Evolutionary conservation across 2,329 filamentous ascomycete genomes (phyloP), one percentile per base, ranked within the genome.

Genomic region (Zalaria obscura): DNA sequence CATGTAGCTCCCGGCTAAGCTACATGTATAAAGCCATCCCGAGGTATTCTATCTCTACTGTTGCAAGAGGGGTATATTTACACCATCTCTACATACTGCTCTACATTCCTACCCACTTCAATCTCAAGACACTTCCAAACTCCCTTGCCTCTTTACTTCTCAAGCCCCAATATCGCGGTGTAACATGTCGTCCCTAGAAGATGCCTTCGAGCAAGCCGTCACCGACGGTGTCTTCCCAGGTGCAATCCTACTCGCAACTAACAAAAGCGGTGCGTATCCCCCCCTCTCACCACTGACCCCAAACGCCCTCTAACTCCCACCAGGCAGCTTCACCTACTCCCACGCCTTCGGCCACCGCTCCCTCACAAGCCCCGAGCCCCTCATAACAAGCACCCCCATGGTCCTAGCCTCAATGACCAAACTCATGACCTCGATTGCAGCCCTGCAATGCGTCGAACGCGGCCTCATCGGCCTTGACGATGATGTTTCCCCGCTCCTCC

Each of bases 401-500:
- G 49, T 52, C 39, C 51, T 60, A 2, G 58, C 58, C 18, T 60
- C 55, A 4, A 48, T 50, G 33, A 67, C 63, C 8, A 68, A 68
- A 41, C 54, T 78, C 3, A 46, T 74, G 40, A 65, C 72, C 2
- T 64, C 65, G 2, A 64, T 78, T 40, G 67, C 72, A 2, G 64
- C 65, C 1, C 50, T 78, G n/a, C 69, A 75, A 43, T 66, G 69
- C 36, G 69, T 76, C 2, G 72, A 77, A 31, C 61, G 67, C 5
- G 70, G 70, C 0, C 52, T 68, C 0, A 49, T 76, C 1, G 52
- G 51, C 1, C 57, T 76, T 0, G 62, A 66, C 5, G 64, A 63
- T 3, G 66, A 74, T 40, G 48, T 76, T 0, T 58, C 61, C 0
- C 32, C 48, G 0, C 38, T 72, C 3, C 55, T 68, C 2, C 73